Conservation (phyloP, 75 land plant species). For the Cunninghamia lanceolata region DNA sequence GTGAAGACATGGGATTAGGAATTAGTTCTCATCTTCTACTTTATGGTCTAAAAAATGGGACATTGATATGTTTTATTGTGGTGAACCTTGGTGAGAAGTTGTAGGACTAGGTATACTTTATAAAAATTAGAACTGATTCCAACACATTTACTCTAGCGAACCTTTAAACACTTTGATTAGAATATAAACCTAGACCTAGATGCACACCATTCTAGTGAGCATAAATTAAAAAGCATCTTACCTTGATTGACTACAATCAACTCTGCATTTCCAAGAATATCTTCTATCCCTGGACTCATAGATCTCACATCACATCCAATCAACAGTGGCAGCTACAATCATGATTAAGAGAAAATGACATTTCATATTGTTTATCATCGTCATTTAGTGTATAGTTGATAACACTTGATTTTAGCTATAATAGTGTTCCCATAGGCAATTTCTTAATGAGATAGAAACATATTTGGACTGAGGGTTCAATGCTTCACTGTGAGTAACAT, state of each 20-base stretch:
- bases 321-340: constrained; percentile 69
- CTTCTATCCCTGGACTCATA: constrained; percentile 32
- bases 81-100: neutral
- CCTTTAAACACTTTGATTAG: neutral
- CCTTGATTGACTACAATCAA: constrained; percentile 88
- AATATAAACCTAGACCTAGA: neutral
- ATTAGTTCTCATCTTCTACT: constrained; percentile 27
- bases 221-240: neutral
- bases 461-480: too few species aligned
- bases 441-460: neutral
- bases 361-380: neutral
- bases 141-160: neutral
- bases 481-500: neutral
- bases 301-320: constrained; percentile 81
- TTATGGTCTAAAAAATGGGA: neutral
- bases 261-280: constrained; percentile 56
- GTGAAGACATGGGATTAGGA: neutral
- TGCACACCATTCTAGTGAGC: neutral
- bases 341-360: neutral
- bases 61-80: neutral
- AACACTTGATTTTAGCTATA: neutral
- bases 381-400: neutral
- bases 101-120: constrained; percentile 11
- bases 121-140: neutral
- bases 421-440: neutral